Conservation (phyloP, 2,329 filamentous ascomycete species). For the Plenodomus tracheiphilus region DNA sequence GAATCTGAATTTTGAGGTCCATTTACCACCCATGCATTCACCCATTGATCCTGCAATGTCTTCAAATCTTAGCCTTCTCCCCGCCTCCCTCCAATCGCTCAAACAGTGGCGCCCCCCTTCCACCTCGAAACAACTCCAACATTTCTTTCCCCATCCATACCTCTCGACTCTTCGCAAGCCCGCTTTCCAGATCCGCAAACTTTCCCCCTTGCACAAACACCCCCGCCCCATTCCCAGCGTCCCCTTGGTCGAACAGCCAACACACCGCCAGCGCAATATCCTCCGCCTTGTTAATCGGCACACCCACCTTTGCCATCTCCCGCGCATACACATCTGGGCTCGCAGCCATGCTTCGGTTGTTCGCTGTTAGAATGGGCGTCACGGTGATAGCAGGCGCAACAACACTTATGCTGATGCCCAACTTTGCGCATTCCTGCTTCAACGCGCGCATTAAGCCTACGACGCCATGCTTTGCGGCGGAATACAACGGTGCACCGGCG, state of each 20-base stretch:
- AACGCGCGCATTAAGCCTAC: constrained; percentile 56
- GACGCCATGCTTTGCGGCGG: constrained; percentile 56
- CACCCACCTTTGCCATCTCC: constrained; percentile 49
- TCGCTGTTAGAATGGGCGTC: constrained; percentile 49
- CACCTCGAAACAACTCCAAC: constrained; percentile 53
- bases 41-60: no score
- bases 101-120: constrained; percentile 43
- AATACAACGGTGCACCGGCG: constrained; percentile 53
- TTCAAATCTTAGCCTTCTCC: constrained; percentile 28
- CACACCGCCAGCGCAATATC: constrained; percentile 51
- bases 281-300: constrained; percentile 53
- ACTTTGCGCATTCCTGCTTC: constrained; percentile 53
- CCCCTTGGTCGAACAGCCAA: constrained; percentile 50
- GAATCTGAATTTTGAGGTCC: no score
- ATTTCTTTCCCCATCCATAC: constrained; percentile 57
- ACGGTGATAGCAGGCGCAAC: constrained; percentile 55
- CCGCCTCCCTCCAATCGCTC: constrained; percentile 24
- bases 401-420: constrained; percentile 51
- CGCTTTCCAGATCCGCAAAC: constrained; percentile 51
- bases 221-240: constrained; percentile 51
- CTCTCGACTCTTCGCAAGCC: constrained; percentile 50
- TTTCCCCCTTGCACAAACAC: constrained; percentile 51
- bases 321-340: constrained; percentile 47
- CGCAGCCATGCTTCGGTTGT: constrained; percentile 32
- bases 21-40: no score